Evolutionary conservation across 1,284 basidiomycete species (phyloP).

Genomic region (Puccinia polysora): DNA sequence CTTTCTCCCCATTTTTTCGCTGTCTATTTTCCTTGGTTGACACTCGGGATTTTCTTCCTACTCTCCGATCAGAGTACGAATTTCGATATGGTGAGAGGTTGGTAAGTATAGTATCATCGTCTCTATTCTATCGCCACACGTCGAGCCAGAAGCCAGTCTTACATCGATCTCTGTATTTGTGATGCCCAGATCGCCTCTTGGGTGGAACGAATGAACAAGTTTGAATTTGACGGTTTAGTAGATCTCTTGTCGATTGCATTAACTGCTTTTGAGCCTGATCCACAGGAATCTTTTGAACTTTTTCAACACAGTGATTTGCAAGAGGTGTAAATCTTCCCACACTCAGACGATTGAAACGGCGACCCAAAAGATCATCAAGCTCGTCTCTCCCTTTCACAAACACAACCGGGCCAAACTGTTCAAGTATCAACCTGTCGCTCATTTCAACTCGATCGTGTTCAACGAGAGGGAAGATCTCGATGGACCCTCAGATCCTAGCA

Average conservation of each 20-base stretch:
- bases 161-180: too few relatives aligned
- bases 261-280: not conserved
- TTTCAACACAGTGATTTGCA: not conserved
- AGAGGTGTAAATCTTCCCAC: not conserved
- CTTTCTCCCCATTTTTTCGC: not conserved
- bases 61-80: conserved; percentile 1
- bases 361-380: not conserved
- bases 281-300: not conserved
- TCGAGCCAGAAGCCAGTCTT: too few relatives aligned
- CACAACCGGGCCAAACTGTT: not conserved
- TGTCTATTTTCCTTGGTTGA: too few relatives aligned
- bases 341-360: not conserved
- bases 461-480: too few relatives aligned
- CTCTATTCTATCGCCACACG: too few relatives aligned
- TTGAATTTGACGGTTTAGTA: not conserved
- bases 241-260: not conserved
- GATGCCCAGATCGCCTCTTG: not conserved
- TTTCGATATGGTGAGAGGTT: not conserved
- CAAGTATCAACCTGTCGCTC: not conserved
- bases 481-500: not conserved
- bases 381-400: not conserved
- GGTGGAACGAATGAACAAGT: conserved; percentile 10
- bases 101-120: not conserved
- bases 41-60: too few relatives aligned
- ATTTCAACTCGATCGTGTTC: not conserved